Evolutionary conservation across 2,329 filamentous ascomycete genomes (phyloP), one percentile per base, ranked within the genome.

Genomic region (Fusarium agapanthi): DNA sequence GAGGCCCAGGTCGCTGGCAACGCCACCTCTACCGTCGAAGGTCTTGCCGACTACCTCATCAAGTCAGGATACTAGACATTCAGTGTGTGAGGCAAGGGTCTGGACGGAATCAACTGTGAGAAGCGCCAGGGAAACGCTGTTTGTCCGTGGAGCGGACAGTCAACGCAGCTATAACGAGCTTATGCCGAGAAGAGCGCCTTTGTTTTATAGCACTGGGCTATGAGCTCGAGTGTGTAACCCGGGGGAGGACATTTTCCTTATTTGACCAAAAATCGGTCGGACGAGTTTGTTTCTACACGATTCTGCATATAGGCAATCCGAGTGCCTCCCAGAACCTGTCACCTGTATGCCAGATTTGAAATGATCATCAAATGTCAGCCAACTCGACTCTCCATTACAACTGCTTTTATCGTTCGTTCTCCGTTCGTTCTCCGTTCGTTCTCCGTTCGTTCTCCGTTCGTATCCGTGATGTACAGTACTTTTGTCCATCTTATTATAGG

Each of bases 1-100:
- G 94, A 97, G 82, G 82, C 82, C 71, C 85, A 91, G 76, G 87
- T 93, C 81, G 93, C 93, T 58, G 91, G 93, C 80, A 91, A 92
- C 82, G 91, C 94, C 72, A 91, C 91, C 78, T 89, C 89, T 81
- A 93, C 93, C 55, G 93, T 97, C 75, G 93, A 95, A 86, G 87
- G 90, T 78, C 88, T 99, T 72, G 94, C 90, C 79, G 93, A 97
- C 83, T 98, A 98, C 87, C 90, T 97, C 73, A 91, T 93, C 82
- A 88, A 89, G 78, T 86, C 89, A 73, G 90, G 90, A 74, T 97
- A 97, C 87, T 98, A 90, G 86, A 68, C 57, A 59, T 57, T 51
- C 32, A 37, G 37, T 47, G 45, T 50, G 44, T 45, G 45, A 60
- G 40, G 47, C 59, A 56, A 57, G 35, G 35, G 44, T 60, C 70